A percentile compares a stretch with the other conserved stretches of the same genome.
Evolutionary conservation across 495 filamentous ascomycete species (phyloP).

Genomic region (Recurvomyces mirabilis): DNA sequence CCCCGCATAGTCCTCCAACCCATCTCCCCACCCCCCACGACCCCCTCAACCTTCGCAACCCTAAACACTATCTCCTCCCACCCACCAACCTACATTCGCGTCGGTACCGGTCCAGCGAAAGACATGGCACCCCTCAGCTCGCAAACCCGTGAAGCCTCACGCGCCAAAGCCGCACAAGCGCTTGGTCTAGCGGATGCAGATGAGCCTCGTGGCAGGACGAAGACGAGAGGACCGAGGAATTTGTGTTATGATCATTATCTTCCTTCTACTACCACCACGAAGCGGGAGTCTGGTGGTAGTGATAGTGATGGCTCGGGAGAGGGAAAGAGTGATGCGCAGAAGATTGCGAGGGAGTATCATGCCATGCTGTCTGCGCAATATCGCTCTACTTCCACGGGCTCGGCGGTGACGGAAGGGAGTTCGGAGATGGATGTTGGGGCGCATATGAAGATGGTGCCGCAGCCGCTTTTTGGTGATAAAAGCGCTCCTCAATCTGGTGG

Average conservation of each 20-base stretch:
- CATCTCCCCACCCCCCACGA: background rate
- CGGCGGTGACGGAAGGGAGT: background rate
- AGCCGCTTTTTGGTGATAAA: constrained; percentile 19
- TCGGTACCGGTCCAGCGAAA: constrained; percentile 4
- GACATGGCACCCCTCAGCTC: constrained; percentile 1
- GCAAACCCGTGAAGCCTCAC: constrained; percentile 6
- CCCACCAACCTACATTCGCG: background rate
- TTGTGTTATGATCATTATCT: constrained; percentile 2
- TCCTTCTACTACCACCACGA: background rate
- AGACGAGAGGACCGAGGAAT: constrained; percentile 7
- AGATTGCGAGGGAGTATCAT: constrained; percentile 15
- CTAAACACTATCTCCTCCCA: background rate
- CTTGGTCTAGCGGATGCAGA: constrained; percentile 2
- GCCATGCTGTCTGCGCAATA: constrained; percentile 13
- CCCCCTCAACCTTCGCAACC: background rate
- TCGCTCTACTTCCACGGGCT: constrained; percentile 1
- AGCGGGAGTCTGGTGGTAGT: background rate
- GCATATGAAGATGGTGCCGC: constrained; percentile 20
- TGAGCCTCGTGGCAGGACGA: constrained; percentile 8
- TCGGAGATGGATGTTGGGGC: constrained; percentile 5
- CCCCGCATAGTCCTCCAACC: background rate
- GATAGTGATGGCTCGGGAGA: background rate
- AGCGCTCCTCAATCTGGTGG: no score
- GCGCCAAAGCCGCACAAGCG: constrained; percentile 6
- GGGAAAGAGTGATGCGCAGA: constrained; percentile 5